phyloP scores from a whole-genome alignment of 345 rosid species.

The Conringia planisiliqua region DNA sequence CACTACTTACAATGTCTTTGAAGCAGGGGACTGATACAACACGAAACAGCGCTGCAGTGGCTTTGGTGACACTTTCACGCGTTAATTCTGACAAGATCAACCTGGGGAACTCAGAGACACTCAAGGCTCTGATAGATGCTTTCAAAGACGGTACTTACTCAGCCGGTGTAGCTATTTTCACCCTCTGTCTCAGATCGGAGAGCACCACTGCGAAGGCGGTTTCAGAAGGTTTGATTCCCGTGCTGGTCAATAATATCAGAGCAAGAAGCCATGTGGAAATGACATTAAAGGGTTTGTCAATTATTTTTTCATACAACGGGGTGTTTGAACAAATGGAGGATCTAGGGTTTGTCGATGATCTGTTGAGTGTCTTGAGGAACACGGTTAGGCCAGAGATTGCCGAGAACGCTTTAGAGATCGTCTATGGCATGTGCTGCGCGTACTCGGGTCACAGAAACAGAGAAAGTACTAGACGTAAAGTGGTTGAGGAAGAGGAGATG shows the following conservation, averaged over 20 bases:
- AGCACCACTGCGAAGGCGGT: constrained; percentile 20
- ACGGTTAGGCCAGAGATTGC: too few species aligned
- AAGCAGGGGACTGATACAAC: constrained; percentile 41
- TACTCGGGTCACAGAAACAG: too few species aligned
- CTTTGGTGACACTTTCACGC: constrained; percentile 40
- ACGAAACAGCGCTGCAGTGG: constrained; percentile 47
- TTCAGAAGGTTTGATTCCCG: constrained; percentile 36
- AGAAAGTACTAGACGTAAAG: too few species aligned
- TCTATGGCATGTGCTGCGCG: too few species aligned
- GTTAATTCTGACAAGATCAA: constrained; percentile 22
- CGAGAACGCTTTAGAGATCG: too few species aligned
- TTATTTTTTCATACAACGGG: background rate
- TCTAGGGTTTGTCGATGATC: background rate
- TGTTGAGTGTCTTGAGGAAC: too few species aligned
- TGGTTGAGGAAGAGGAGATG: too few species aligned
- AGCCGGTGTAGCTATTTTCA: too few species aligned
- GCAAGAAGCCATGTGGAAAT: background rate
- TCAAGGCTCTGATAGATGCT: constrained; percentile 46
- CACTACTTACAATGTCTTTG: constrained; percentile 40
- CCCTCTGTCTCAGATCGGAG: constrained; percentile 28
- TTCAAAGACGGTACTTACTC: too few species aligned
- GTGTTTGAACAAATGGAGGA: background rate
- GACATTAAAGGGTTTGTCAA: too few species aligned
- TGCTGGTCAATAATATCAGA: constrained; percentile 34
- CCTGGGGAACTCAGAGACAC: constrained; percentile 45